phyloP scores from a whole-genome alignment of 805 yeast genomes.

The Wickerhamomyces canadensis region DNA sequence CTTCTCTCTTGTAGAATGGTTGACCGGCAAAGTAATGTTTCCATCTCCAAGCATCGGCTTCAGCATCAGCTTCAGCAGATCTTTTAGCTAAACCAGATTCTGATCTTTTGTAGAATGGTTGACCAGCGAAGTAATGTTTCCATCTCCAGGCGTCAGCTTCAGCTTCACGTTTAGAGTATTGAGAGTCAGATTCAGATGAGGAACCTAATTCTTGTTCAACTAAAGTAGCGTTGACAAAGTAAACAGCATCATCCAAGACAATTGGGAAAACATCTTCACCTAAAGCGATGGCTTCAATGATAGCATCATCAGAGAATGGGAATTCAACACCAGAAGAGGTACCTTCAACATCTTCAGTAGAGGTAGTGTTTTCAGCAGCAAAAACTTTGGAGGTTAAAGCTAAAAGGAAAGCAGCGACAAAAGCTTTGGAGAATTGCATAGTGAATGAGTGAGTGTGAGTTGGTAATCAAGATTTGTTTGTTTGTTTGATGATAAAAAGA shows the following conservation, averaged over 20 bases:
- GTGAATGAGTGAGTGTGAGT: not conserved
- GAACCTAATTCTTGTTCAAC: not conserved
- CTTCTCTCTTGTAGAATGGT: slow-evolving; percentile 3
- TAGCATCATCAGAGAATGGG: slow-evolving; percentile 4
- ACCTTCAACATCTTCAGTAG: not conserved
- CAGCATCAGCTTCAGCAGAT: slow-evolving; percentile 13
- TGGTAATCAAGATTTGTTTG: too few relatives aligned
- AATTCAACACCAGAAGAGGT: slow-evolving; percentile 2
- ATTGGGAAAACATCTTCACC: slow-evolving; percentile 5
- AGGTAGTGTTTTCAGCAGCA: slow-evolving; percentile 4
- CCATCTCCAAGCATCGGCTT: slow-evolving; percentile 21
- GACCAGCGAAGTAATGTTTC: slow-evolving; percentile 10
- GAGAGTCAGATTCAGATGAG: not conserved
- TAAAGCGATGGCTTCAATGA: slow-evolving; percentile 1
- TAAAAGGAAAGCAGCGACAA: slow-evolving; percentile 4
- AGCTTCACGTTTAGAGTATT: slow-evolving; percentile 11
- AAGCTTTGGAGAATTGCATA: slow-evolving; percentile 13
- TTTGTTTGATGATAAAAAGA: not conserved
- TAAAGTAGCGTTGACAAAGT: slow-evolving; percentile 6
- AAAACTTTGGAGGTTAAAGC: slow-evolving; percentile 8
- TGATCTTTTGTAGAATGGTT: slow-evolving; percentile 3
- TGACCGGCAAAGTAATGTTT: slow-evolving; percentile 13
- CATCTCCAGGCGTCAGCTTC: slow-evolving; percentile 20
- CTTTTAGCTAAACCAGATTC: too few relatives aligned
- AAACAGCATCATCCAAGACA: slow-evolving; percentile 5